Conservation (phyloP, 345 rosid species). For the Gynandropsis gynandra region DNA sequence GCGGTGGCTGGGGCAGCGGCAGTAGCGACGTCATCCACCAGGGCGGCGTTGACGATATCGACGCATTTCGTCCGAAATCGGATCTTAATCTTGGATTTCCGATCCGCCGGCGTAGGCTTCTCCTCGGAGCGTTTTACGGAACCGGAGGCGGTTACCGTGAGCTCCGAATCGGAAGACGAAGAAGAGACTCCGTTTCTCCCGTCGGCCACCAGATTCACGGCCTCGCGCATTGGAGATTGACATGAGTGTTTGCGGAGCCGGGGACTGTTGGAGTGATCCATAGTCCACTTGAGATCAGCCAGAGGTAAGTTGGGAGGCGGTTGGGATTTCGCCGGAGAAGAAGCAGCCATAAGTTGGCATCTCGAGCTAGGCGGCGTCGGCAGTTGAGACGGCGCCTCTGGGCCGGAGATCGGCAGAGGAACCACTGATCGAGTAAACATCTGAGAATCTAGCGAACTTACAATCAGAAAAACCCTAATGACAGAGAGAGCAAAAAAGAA, state of each 20-base stretch:
- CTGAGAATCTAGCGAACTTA: too few species aligned
- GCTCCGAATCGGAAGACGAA: conserved; percentile 21
- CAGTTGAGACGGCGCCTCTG: too few species aligned
- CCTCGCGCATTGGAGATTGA: conserved; percentile 28
- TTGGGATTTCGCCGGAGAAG: too few species aligned
- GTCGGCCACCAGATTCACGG: conserved; percentile 19
- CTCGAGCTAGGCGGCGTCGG: conserved; percentile 40
- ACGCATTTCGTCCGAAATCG: conserved; percentile 35
- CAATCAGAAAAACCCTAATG: conserved; percentile 19
- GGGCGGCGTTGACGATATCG: not conserved
- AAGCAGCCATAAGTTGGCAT: too few species aligned
- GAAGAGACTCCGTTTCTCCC: conserved; percentile 21
- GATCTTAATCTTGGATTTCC: conserved; percentile 41
- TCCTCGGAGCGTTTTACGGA: conserved; percentile 27
- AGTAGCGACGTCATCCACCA: too few species aligned
- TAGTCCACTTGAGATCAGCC: conserved; percentile 31
- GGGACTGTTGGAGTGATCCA: conserved; percentile 34
- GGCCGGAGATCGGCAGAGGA: too few species aligned
- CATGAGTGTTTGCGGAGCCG: conserved; percentile 37
- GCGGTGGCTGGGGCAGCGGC: too few species aligned
- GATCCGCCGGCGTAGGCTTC: conserved; percentile 29
- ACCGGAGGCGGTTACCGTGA: conserved; percentile 16
- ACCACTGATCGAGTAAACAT: too few species aligned
- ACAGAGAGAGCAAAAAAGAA: not conserved
- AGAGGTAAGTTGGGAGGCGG: too few species aligned